Base-by-base conservation (phyloP, 2,329 filamentous ascomycete genomes). In the Phaeomoniella chlamydospora region DNA sequence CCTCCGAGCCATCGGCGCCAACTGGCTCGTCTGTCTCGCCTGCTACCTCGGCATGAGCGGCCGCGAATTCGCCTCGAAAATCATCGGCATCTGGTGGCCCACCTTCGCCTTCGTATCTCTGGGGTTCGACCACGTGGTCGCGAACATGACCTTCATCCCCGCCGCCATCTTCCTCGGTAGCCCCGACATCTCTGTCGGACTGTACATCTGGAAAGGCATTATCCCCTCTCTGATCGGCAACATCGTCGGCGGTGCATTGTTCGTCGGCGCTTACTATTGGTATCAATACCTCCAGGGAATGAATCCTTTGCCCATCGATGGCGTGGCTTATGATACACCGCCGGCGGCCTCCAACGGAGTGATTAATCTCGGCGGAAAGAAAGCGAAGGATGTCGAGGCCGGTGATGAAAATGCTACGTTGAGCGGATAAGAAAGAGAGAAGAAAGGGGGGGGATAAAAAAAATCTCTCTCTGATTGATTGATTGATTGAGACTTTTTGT, bases 151-250 rank as follows among this genome's bases (percentile, higher is more conserved):
- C 22, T 67, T 68, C 36, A 57, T 67, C 18, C 65, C 68, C 0
- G 46, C 70, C 31, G 66, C 56, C 0, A 70, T 74, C 22, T 74
- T 59, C 52, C 47, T 67, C 0, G 52, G 55, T 1, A 56, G 64
- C 0, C 58, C 64, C 0, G 52, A 52, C 0, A 53, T 73, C 13
- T 60, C 52, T 15, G n/a, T n/a, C n/a, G 56, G 60, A 0, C 53
- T 70, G 30, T 74, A 72, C 38, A 67, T 74, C 41, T 74, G 67
- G 66, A 72, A 74, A 45, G 64, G 61, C 1, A 62, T 72, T 41
- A 65, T 74, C 18, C 70, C 70, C 0, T 58, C 65, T 0, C 41
- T 64, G 2, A 42, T 73, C 2, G 70, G 70, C 0, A 74, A 74
- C 41, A 62, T 69, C 12, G 45, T 74, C 2, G 69, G 70, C 0